A percentile compares a stretch with the other conserved stretches of the same genome.
Evolutionary conservation across 176 grass and related monocot species (phyloP).

Genomic region (Oryza officinalis): DNA sequence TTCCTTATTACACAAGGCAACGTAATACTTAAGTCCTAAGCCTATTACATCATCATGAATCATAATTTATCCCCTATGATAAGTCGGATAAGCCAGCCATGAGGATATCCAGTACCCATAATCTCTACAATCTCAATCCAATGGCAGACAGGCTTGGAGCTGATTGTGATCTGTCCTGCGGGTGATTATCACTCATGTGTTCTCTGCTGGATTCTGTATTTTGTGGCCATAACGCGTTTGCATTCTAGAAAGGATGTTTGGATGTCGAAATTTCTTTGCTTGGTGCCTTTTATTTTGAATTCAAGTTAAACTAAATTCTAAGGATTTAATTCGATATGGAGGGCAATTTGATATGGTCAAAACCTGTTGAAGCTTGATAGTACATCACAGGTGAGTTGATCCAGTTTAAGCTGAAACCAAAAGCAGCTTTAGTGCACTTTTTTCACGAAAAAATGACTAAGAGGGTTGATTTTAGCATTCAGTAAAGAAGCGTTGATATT

Average conservation of each 20-base stretch:
- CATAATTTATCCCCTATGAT: too few species aligned
- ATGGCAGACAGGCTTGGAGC: constrained; percentile 28
- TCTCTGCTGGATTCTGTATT: background rate
- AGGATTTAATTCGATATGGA: background rate
- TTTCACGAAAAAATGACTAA: background rate
- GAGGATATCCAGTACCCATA: too few species aligned
- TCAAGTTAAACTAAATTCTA: background rate
- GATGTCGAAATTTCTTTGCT: background rate
- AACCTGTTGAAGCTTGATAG: background rate
- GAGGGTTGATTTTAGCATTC: background rate
- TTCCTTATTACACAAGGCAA: too few species aligned
- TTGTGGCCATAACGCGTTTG: background rate
- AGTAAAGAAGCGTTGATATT: background rate
- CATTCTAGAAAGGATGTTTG: background rate
- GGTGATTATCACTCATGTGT: background rate
- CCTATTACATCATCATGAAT: too few species aligned
- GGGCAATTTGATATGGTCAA: background rate
- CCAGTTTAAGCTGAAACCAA: background rate
- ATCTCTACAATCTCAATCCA: background rate
- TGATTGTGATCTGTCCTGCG: constrained; percentile 15
- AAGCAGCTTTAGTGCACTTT: background rate
- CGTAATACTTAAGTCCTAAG: too few species aligned
- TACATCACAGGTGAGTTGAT: background rate
- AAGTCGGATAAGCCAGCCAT: too few species aligned
- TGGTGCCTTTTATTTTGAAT: background rate